Evolutionary conservation across 2,329 filamentous ascomycete genomes (phyloP).

Genomic region (Colletotrichum theobromicola): DNA sequence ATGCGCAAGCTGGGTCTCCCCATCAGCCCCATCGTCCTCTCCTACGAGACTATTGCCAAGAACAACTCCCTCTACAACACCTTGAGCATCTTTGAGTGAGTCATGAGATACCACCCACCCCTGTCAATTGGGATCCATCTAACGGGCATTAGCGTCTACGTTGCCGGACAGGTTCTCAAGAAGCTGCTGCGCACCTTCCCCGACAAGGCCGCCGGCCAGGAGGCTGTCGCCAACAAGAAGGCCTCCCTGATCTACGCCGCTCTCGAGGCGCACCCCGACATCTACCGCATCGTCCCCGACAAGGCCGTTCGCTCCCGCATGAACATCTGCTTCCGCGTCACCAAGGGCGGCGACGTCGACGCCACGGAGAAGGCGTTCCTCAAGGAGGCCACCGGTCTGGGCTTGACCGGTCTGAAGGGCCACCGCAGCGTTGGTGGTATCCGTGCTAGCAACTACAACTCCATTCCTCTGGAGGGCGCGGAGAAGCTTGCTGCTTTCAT

Average conservation of each 20-base stretch:
- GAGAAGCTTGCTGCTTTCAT: conserved; percentile 73
- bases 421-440: conserved; percentile 89
- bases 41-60: conserved; percentile 85
- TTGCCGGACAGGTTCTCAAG: conserved; percentile 88
- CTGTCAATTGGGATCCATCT: neutral
- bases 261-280: conserved; percentile 73
- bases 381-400: conserved; percentile 68
- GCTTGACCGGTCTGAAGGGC: conserved; percentile 83
- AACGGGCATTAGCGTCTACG: conserved; percentile 68
- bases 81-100: conserved; percentile 84
- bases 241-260: conserved; percentile 76
- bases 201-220: conserved; percentile 76
- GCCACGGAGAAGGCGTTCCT: conserved; percentile 83
- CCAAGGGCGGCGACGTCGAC: conserved; percentile 61
- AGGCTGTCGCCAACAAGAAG: conserved; percentile 76
- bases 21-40: conserved; percentile 78
- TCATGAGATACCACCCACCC: conserved; percentile 12
- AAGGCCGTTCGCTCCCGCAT: conserved; percentile 81
- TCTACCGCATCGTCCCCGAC: conserved; percentile 81
- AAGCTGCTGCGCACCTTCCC: conserved; percentile 70
- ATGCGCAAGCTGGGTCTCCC: conserved; percentile 78
- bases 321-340: conserved; percentile 92
- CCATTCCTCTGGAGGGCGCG: conserved; percentile 71
- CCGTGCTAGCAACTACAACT: conserved; percentile 88
- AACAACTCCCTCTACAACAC: conserved; percentile 98